Base-by-base conservation (phyloP, 495 filamentous ascomycete genomes). In the Aspergillus kassunensis region DNA sequence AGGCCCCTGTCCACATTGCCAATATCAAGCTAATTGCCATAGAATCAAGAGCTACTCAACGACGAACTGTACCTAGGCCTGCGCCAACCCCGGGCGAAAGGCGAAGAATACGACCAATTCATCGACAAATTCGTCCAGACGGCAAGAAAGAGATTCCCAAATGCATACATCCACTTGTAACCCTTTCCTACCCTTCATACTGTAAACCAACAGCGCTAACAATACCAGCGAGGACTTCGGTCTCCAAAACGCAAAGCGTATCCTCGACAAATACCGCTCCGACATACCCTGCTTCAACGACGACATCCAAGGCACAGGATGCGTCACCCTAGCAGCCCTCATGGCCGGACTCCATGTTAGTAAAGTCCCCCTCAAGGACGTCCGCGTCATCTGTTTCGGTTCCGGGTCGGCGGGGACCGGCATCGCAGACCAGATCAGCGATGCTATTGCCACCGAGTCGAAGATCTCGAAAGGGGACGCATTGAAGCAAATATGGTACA, bases 211-310 rank as follows among this genome's bases (percentile, higher is more conserved):
- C n/a, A n/a, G 10, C 10, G 16, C 59, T 27, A 15, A 31, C 23
- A 4, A 24, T 2, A 21, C 3, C 51, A 73, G 73, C 52, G 80
- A 84, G 63, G 81, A 84, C 55, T 84, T 84, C 61, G 81, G 80
- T 12, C 61, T 82, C 3, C 57, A 54, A 2, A 84, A 84, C 58
- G 81, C 81, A 0, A 65, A 85, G 25, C 76, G 86, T 16, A 81
- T 95, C 4, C 72, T 96, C 7, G 87, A 95, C 49, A 82, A 79
- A 29, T 95, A 89, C 56, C 74, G 82, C 5, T 71, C 82, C 0
- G 53, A 85, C 18, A 82, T 95, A 6, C 74, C 91, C 0, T 95
- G 90, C 64, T 93, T 96, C 75, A 96, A 95, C 53, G 90, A 95
- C 46, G 90, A 96, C 67, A 57, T 96, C 1, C 91, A 96, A 63